A percentile compares a stretch with the other conserved stretches of the same genome.
phyloP scores from a whole-genome alignment of 2,329 filamentous ascomycete species.

The Fusarium proliferatum region DNA sequence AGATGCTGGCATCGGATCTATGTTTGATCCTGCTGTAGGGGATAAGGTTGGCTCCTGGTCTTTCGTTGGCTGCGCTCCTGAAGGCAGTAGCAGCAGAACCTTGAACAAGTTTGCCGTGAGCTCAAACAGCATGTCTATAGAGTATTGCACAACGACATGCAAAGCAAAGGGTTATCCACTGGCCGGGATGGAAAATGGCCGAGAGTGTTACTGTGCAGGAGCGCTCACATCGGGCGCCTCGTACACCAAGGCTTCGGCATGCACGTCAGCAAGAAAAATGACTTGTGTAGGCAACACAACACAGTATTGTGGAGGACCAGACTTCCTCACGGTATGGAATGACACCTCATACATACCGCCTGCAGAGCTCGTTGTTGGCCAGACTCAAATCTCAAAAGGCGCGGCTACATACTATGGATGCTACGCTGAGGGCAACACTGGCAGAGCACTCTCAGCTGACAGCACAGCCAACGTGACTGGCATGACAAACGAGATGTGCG shows the following conservation, averaged over 20 bases:
- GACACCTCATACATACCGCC: constrained; percentile 38
- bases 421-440: constrained; percentile 25
- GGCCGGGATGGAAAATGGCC: constrained; percentile 36
- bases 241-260: constrained; percentile 28
- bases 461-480: constrained; percentile 7
- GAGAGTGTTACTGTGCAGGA: constrained; percentile 39
- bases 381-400: constrained; percentile 33
- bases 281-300: constrained; percentile 34
- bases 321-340: constrained; percentile 36
- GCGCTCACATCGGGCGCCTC: constrained; percentile 26
- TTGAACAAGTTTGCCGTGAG: constrained; percentile 32
- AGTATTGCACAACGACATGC: constrained; percentile 36
- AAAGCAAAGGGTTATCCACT: constrained; percentile 37
- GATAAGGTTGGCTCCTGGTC: constrained; percentile 35
- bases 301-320: constrained; percentile 39
- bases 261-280: constrained; percentile 34
- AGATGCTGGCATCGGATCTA: constrained; percentile 5
- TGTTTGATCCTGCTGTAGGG: constrained; percentile 31
- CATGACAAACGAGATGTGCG: constrained; percentile 47
- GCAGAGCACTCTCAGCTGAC: constrained; percentile 33
- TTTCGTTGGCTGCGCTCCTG: constrained; percentile 33
- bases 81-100: constrained; percentile 20
- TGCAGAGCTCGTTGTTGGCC: constrained; percentile 19
- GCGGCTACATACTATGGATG: constrained; percentile 36
- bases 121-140: constrained; percentile 32